Conservation (phyloP, 768 basidiomycete genomes). For the Kwoniella sp. region DNA sequence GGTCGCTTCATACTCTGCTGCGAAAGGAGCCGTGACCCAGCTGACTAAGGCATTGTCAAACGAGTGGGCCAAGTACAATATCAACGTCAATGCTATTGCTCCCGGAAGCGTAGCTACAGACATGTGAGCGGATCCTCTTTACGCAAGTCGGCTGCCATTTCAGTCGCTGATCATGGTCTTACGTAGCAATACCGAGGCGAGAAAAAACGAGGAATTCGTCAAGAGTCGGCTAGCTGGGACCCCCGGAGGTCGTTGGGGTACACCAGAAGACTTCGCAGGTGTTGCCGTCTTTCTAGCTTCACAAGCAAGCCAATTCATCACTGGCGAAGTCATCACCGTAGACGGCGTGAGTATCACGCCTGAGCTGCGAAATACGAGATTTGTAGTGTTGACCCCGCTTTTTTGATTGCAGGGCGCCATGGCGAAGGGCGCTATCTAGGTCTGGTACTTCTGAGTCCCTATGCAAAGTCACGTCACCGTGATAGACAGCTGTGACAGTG, state of each 20-base stretch:
- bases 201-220: conserved; percentile 64
- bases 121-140: conserved; percentile 65
- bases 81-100: conserved; percentile 82
- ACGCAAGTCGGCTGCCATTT: not conserved
- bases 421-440: conserved; percentile 31
- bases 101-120: conserved; percentile 86
- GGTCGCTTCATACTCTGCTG: conserved; percentile 86
- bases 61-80: conserved; percentile 83
- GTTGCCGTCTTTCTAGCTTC: conserved; percentile 70
- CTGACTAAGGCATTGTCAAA: conserved; percentile 74
- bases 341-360: conserved; percentile 59
- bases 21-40: conserved; percentile 67
- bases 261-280: conserved; percentile 70
- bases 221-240: conserved; percentile 71
- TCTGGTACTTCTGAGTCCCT: no score
- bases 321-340: conserved; percentile 69
- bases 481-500: not conserved
- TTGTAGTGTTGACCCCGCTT: conserved; percentile 6
- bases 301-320: conserved; percentile 67
- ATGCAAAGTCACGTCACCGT: not conserved
- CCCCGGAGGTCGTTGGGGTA: conserved; percentile 71
- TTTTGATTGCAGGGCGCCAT: conserved; percentile 26
- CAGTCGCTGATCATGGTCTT: not conserved
- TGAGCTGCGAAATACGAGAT: no score
- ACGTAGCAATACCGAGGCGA: conserved; percentile 64